A percentile compares a stretch with the other conserved stretches of the same genome.
These are phyloP conservation scores for Cordyceps tenuipes DNA, from an alignment of 2,329 filamentous ascomycete genomes.

Conservation along the genomic window DNA sequence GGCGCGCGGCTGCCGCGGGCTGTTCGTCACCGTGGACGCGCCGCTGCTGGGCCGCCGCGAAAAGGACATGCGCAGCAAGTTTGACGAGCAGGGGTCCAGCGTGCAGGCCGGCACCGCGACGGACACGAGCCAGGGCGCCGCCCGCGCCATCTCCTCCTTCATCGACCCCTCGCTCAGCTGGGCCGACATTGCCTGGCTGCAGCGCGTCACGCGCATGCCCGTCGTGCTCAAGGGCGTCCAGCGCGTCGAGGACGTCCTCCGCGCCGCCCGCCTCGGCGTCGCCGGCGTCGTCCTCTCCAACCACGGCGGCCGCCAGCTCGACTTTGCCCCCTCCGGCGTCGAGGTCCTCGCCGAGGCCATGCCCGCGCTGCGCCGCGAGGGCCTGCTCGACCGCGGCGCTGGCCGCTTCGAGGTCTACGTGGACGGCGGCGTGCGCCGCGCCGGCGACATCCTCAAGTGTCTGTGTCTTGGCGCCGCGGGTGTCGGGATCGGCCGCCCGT, in stretches of 20 bases:
- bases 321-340: constrained; percentile 80
- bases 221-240: constrained; percentile 96
- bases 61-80: constrained; percentile 96
- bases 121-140: constrained; percentile 85
- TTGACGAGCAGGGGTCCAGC: constrained; percentile 71
- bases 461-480: constrained; percentile 85
- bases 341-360: constrained; percentile 92
- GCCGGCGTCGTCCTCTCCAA: constrained; percentile 92
- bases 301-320: constrained; percentile 89
- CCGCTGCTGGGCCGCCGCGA: constrained; percentile 90
- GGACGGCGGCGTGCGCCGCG: constrained; percentile 82
- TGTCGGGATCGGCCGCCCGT: constrained; percentile 89
- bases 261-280: constrained; percentile 72
- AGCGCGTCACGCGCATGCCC: constrained; percentile 82
- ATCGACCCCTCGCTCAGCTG: constrained; percentile 92
- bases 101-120: constrained; percentile 71
- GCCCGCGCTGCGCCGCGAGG: constrained; percentile 68
- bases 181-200: constrained; percentile 93
- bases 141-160: constrained; percentile 89
- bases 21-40: constrained; percentile 98
- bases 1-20: constrained; percentile 79
- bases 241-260: constrained; percentile 87
- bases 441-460: constrained; percentile 92
- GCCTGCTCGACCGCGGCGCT: constrained; percentile 55
- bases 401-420: constrained; percentile 80